Base-by-base conservation (phyloP, 345 rosid species). In the Eucalyptus leucophloia region DNA sequence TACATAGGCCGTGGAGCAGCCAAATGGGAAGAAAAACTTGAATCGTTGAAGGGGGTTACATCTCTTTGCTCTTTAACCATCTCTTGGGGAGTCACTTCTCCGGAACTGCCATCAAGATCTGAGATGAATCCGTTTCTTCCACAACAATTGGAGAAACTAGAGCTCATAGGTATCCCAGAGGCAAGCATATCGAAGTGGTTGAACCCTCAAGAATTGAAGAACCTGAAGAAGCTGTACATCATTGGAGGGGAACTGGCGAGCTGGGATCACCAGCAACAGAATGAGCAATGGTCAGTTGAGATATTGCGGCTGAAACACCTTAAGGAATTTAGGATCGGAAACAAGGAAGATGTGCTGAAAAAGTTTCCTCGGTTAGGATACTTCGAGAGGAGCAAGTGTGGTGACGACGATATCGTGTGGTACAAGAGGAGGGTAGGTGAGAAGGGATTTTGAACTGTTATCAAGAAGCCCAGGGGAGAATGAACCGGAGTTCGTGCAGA, bases 1-100 rank as follows among this genome's bases (percentile, higher is more conserved):
- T 49, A 17, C 86, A 86, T 54, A 53, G 7, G 32, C 37, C 47
- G 87, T 9, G 86, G 60, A 50, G 88, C 88, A 87, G 67, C 93
- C 93, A 32, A n/a, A 92, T 47, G 92, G 93, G 89, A 95, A 89
- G 88, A 92, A 91, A 16, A 93, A 49, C 14, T 90, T 23, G 9
- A 0, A 4, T 1, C 9, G 15, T 44, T 90, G 56, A n/a, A 42
- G 82, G 10, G 1, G 6, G 40, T 88, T n/a, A 0, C 6, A 23
- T 45, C 60, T 28, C 91, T 90, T 69, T 2, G n/a, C n/a, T 47
- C 87, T 67, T 16, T 90, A n/a, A 90, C 91, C 13, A 67, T 90
- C 9, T 62, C 86, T 30, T 90, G 90, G 91, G 89, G 91, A 53
- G 89, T 69, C 26, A 45, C 32, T 60, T 60, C 67, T 60, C 67